Percentiles rank a stretch among this genome's conserved stretches.
phyloP scores from a whole-genome alignment of 768 basidiomycete genomes.

The Tephrocybe sp. region DNA sequence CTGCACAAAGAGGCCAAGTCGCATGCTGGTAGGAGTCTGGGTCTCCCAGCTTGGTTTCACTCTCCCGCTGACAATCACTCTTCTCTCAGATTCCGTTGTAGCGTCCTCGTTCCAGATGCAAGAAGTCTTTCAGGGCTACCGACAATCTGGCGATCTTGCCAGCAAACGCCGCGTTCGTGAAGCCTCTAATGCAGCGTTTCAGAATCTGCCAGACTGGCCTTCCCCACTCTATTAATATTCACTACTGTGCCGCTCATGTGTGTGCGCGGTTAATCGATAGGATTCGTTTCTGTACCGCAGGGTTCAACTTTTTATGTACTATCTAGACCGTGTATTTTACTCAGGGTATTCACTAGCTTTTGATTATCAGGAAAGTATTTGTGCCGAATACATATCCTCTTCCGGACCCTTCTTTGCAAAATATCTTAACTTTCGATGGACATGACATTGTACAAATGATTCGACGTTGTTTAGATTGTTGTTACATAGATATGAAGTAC shows the following conservation, averaged over 20 bases:
- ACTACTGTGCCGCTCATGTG: not conserved
- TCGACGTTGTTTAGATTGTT: not conserved
- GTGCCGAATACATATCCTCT: no score
- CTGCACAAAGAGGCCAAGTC: slow-evolving; percentile 55
- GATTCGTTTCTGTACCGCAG: no score
- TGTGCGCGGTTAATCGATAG: no score
- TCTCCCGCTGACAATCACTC: not conserved
- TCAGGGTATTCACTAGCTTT: no score
- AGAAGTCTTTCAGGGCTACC: slow-evolving; percentile 71
- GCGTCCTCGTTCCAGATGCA: slow-evolving; percentile 76
- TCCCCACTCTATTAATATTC: slow-evolving; percentile 32
- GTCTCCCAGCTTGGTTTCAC: not conserved
- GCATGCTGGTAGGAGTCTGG: slow-evolving; percentile 43
- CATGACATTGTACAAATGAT: not conserved
- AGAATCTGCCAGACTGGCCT: slow-evolving; percentile 76
- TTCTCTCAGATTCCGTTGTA: slow-evolving; percentile 53
- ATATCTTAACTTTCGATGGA: no score
- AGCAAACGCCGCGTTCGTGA: slow-evolving; percentile 78
- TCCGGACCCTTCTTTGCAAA: no score
- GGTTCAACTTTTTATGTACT: no score
- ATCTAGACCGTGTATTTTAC: no score
- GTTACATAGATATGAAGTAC: not conserved
- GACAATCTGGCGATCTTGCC: slow-evolving; percentile 68
- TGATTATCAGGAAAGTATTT: no score
- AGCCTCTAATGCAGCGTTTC: slow-evolving; percentile 73